Base-by-base conservation (phyloP, 768 basidiomycete species). In the Termitomyces sp. region DNA sequence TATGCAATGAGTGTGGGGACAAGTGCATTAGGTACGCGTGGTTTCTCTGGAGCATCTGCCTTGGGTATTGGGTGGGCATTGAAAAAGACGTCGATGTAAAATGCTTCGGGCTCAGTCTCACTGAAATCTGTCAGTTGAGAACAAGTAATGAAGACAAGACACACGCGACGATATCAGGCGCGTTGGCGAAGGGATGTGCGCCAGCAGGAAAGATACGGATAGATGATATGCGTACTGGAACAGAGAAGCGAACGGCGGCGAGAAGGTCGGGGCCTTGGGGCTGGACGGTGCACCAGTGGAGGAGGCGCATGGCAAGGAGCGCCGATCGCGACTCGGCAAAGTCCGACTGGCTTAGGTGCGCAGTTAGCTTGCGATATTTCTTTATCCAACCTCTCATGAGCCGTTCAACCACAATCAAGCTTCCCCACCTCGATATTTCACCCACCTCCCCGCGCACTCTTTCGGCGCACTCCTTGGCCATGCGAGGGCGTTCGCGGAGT, bases 61-160 rank as follows among this genome's bases (percentile, higher is more conserved):
- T 68, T 56, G 13, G 68, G 66, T 15, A 82, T 72, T 1, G 82
- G 76, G 29, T 83, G 80, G 0, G 87, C 84, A 69, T 90, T 91
- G 70, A 92, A 85, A 67, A 82, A 89, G 9, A 91, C 71, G 51
- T 91, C 81, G 16, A 90, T 73, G 63, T 83, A 86, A 72, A 91
- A 91, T 0, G 86, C 78, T 6, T 82, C 78, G 0, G 89, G 90
- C 57, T 86, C 81, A 25, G 90, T 92, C 56, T 74, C 71, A 52
- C 90, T 91, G 56, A 18, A 27, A 52, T 40, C 5, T 45, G 32
- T 52, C 40, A 56, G 25, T 10, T 36, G 11, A 23, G 60, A 31
- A 57, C 31, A n/a, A 36, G 50, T 41, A 16, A 18, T 47, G 25
- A 18, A 12, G 18, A 46, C 9, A 18, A 50, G 39, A 49, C 68